Evolutionary conservation across 768 basidiomycete genomes (phyloP), one percentile per base, ranked within the genome.

Genomic region (Amylocystis lapponica): DNA sequence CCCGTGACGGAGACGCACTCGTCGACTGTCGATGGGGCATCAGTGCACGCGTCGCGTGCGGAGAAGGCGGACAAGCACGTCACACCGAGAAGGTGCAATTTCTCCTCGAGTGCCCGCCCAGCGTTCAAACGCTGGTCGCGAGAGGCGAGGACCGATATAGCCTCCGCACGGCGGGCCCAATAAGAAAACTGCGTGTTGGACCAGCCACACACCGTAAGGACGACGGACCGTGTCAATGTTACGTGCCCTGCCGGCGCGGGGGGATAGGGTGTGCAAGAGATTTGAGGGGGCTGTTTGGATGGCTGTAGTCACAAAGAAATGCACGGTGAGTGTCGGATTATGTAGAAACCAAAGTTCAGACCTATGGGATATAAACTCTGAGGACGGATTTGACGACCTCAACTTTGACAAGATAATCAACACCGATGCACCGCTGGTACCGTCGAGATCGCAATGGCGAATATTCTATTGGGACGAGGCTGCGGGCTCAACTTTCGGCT

Each of bases 121-220:
- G 66, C 58, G 19, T 55, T 63, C 31, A 74, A 60, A 31, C 66
- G 66, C 29, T 58, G 56, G 48, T 74, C 72, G 33, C 68, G 63
- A 29, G 59, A 48, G 13, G 66, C 61, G 23, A 74, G 63, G 29
- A 75, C 72, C 37, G 71, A 72, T 34, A 74, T 66, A 22, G 70
- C 72, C 54, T 75, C 74, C 5, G 66, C 59, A 23, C 72, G 71
- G 39, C 72, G 70, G n/a, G 72, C 70, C 74, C 72, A 74, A 46
- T 75, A 75, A 35, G 72, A 75, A 38, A 74, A 74, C 44, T 75
- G 74, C 8, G 72, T 74, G 38, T 75, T 74, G 16, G 73, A 75
- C 72, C 72, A 75, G 45, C 72, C 72, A 5, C 72, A 72, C 38
- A 74, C 64, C 34, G 67, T 57, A 38, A 74, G 68, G 39, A 74